Evolutionary conservation across 2,329 filamentous ascomycete species (phyloP).

Genomic region (Neodidymelliopsis sp.): DNA sequence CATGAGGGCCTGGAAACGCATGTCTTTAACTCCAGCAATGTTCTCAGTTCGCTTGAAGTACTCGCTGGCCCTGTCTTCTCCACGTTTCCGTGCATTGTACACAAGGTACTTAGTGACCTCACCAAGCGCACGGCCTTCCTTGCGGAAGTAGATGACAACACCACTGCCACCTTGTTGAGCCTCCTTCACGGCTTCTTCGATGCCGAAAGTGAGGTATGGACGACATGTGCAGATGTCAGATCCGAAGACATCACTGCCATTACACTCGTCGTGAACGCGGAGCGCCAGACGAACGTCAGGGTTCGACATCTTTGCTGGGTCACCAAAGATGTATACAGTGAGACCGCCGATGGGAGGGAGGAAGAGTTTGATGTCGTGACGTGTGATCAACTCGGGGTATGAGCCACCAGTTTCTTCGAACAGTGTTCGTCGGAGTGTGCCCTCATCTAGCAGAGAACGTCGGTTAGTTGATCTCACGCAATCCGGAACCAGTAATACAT

Average conservation of each 20-base stretch:
- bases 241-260: conserved; percentile 96
- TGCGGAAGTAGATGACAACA: conserved; percentile 98
- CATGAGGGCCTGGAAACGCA: conserved; percentile 99
- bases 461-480: conserved; percentile 28
- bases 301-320: conserved; percentile 92
- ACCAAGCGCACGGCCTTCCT: conserved; percentile 91
- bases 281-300: conserved; percentile 81
- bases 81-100: conserved; percentile 79
- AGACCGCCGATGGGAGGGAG: conserved; percentile 93
- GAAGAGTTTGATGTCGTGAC: conserved; percentile 93
- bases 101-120: conserved; percentile 92
- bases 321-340: conserved; percentile 96
- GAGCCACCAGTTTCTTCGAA: conserved; percentile 97
- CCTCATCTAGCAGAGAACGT: conserved; percentile 70
- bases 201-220: conserved; percentile 95
- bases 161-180: conserved; percentile 93
- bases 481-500: too few relatives aligned
- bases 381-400: conserved; percentile 95
- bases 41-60: conserved; percentile 99
- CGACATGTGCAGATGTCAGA: conserved; percentile 98
- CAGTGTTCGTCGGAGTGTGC: conserved; percentile 80
- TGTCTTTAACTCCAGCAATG: conserved; percentile 93
- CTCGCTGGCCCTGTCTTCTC: conserved; percentile 79
- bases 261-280: conserved; percentile 88
- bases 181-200: conserved; percentile 96